Percentiles rank a stretch among this genome's conserved stretches.
Conservation (phyloP, 2,329 filamentous ascomycete species). For the Aureobasidium sp. region DNA sequence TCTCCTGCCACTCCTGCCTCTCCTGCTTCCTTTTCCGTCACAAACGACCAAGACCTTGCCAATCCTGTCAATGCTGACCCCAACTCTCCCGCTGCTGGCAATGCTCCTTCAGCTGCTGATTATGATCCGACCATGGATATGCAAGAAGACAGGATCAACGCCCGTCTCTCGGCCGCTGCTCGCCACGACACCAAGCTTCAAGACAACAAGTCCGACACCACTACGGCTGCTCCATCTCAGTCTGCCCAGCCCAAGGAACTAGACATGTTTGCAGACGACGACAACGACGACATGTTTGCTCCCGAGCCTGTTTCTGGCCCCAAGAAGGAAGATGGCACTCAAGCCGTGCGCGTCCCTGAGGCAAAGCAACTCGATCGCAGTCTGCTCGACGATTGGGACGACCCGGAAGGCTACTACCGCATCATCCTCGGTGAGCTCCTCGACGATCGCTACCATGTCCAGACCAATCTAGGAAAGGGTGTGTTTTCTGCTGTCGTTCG, state of each 20-base stretch:
- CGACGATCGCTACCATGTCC: slow-evolving; percentile 81
- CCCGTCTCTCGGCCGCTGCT: slow-evolving; percentile 11
- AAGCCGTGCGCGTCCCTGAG: slow-evolving; percentile 43
- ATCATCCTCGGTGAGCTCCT: slow-evolving; percentile 86
- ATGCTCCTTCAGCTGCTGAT: slow-evolving; percentile 84
- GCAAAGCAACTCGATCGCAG: slow-evolving; percentile 59
- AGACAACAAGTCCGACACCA: background rate
- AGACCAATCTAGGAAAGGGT: slow-evolving; percentile 80
- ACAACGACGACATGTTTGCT: slow-evolving; percentile 87
- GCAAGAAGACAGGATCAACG: slow-evolving; percentile 62
- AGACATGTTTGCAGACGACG: slow-evolving; percentile 59
- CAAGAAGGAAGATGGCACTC: slow-evolving; percentile 28
- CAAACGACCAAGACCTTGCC: slow-evolving; percentile 35
- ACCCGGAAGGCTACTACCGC: slow-evolving; percentile 94
- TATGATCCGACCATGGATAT: slow-evolving; percentile 87
- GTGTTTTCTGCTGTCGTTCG: slow-evolving; percentile 97
- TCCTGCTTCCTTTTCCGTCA: slow-evolving; percentile 34
- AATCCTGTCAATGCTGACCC: slow-evolving; percentile 27
- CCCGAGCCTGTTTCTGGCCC: slow-evolving; percentile 56
- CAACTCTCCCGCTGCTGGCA: slow-evolving; percentile 43
- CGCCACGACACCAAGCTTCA: slow-evolving; percentile 29
- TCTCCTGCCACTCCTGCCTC: slow-evolving; percentile 34
- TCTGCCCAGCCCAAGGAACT: slow-evolving; percentile 40
- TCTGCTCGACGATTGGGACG: slow-evolving; percentile 87
- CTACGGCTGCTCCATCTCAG: background rate